Conservation (phyloP, 139 green algal species). For the Edaphochlamys debaryana region DNA sequence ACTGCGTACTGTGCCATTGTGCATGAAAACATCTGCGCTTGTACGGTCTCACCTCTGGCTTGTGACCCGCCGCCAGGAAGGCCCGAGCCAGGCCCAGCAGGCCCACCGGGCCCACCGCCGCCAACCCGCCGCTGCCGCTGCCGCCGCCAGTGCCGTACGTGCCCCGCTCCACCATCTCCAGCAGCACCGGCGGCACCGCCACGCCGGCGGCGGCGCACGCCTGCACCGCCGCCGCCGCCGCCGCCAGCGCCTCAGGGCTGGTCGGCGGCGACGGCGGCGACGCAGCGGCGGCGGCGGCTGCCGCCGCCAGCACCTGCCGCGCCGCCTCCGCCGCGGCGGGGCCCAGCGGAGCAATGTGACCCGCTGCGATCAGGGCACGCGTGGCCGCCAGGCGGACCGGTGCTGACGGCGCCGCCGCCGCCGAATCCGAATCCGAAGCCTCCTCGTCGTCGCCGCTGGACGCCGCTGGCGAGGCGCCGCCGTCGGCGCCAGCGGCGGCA, state of each 20-base stretch:
- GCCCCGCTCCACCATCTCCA: neutral
- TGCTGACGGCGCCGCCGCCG: neutral
- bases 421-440: neutral
- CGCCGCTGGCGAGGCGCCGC: too few species aligned
- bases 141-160: neutral
- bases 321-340: neutral
- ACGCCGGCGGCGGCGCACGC: conserved; percentile 1
- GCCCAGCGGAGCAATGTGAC: conserved; percentile 20
- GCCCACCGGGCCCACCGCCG: neutral
- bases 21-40: too few species aligned
- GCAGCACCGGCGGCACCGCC: conserved; percentile 7
- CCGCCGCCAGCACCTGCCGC: neutral
- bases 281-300: neutral
- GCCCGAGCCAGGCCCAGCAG: conserved; percentile 8
- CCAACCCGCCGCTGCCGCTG: neutral
- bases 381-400: neutral
- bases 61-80: conserved; percentile 5
- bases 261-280: too few species aligned
- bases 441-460: neutral
- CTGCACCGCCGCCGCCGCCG: conserved; percentile 2
- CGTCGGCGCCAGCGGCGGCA: too few species aligned
- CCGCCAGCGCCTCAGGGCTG: neutral
- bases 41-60: neutral
- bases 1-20: too few species aligned
- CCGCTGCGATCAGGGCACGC: conserved; percentile 22